Evolutionary conservation across 1,139 yeast species (phyloP).

Genomic region (Yamadazyma diddensiae): DNA sequence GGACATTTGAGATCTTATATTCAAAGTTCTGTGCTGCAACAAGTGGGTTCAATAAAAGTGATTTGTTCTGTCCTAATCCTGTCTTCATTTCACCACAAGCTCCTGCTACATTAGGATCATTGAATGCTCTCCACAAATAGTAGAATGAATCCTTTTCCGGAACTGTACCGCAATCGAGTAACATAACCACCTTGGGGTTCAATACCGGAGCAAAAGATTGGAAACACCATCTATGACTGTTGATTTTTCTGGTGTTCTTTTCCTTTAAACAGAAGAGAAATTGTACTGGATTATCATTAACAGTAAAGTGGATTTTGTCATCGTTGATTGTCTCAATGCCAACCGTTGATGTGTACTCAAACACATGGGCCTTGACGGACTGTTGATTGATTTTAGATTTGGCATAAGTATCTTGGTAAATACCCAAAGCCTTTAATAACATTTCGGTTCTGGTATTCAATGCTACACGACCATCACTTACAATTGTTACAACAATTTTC

Average conservation of each 20-base stretch:
- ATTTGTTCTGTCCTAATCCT: constrained; percentile 55
- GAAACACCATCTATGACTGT: constrained; percentile 83
- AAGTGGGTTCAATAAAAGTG: constrained; percentile 62
- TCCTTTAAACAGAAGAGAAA: constrained; percentile 76
- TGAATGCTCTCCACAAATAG: constrained; percentile 73
- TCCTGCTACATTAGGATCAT: constrained; percentile 76
- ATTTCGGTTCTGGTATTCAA: constrained; percentile 64
- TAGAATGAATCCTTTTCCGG: constrained; percentile 73
- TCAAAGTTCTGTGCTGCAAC: constrained; percentile 87
- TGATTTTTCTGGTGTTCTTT: constrained; percentile 69
- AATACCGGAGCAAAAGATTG: constrained; percentile 74
- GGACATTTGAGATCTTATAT: constrained; percentile 75
- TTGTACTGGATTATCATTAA: constrained; percentile 68
- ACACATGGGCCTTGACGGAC: constrained; percentile 68
- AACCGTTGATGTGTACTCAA: constrained; percentile 77
- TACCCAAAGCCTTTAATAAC: constrained; percentile 68
- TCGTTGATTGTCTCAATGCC: constrained; percentile 62
- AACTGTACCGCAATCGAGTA: constrained; percentile 78
- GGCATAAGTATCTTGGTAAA: constrained; percentile 80
- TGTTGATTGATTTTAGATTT: constrained; percentile 71
- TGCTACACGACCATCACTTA: constrained; percentile 75
- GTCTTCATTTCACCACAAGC: constrained; percentile 86
- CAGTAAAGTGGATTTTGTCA: constrained; percentile 51
- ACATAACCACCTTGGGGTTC: constrained; percentile 66
- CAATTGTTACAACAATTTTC: constrained; percentile 68